phyloP scores from a whole-genome alignment of 139 green algal species.

The Chlamydomonas sp. region DNA sequence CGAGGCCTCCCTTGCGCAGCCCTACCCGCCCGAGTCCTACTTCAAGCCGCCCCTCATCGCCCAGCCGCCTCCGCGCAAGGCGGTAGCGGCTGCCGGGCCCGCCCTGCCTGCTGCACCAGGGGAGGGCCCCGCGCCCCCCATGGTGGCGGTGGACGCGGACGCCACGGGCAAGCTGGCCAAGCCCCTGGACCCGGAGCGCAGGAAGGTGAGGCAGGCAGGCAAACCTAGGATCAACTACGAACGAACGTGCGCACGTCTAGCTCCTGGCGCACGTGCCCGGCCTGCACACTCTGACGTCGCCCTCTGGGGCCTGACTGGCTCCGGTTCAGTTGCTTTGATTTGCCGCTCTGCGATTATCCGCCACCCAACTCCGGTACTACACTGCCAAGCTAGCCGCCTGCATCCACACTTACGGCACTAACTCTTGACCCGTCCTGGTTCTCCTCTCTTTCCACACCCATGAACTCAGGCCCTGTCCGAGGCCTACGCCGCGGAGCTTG shows the following conservation, averaged over 20 bases:
- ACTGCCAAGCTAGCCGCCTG: not conserved
- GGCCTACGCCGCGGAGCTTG: not conserved
- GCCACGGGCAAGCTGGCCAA: not conserved
- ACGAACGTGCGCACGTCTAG: not conserved
- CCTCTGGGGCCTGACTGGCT: not conserved
- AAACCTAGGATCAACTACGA: not conserved
- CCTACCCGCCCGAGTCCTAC: not conserved
- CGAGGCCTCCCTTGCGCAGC: not conserved
- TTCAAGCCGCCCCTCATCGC: constrained; percentile 9
- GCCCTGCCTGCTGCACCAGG: not conserved
- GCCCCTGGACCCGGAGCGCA: not conserved
- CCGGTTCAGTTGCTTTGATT: not conserved
- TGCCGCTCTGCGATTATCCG: not conserved
- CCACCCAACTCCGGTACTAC: not conserved
- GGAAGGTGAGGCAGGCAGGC: not conserved
- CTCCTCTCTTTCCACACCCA: not conserved
- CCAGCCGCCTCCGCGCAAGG: not conserved
- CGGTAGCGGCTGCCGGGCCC: not conserved
- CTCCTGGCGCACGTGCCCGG: too few relatives aligned
- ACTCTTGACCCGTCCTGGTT: not conserved
- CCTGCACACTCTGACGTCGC: not conserved
- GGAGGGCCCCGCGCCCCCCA: not conserved
- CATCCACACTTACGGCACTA: not conserved
- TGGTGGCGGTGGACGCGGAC: not conserved
- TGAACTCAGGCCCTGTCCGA: not conserved